Evolutionary conservation across 768 basidiomycete genomes (phyloP).

Genomic region (Amanita brunnescens): DNA sequence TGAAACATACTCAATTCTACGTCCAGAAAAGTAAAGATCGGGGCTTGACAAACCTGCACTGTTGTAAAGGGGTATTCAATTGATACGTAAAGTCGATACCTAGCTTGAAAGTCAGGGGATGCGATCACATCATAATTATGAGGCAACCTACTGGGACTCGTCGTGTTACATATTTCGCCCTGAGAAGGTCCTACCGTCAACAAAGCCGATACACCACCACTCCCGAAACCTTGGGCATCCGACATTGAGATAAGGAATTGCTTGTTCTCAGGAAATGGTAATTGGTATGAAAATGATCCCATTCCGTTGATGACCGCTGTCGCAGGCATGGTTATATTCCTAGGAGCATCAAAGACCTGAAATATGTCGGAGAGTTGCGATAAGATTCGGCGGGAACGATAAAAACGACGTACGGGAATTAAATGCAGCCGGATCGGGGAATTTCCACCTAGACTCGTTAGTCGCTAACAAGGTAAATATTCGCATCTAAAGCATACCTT

Average conservation of each 20-base stretch:
- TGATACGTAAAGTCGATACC: constrained; percentile 37
- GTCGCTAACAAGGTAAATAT: neutral
- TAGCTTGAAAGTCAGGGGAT: constrained; percentile 12
- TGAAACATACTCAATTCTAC: neutral
- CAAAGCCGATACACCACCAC: constrained; percentile 49
- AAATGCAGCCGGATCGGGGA: constrained; percentile 45
- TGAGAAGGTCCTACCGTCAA: constrained; percentile 39
- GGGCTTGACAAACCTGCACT: constrained; percentile 44
- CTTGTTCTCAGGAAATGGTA: constrained; percentile 31
- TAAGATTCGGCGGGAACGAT: constrained; percentile 3
- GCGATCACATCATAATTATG: neutral
- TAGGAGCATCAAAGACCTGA: constrained; percentile 46
- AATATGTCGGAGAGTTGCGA: neutral
- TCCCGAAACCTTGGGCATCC: constrained; percentile 59
- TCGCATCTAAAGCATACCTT: constrained; percentile 31
- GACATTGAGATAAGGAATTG: constrained; percentile 58
- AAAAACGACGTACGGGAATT: constrained; percentile 35
- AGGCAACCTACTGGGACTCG: constrained; percentile 27
- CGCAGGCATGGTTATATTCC: constrained; percentile 45
- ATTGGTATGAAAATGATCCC: constrained; percentile 41
- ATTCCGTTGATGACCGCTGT: constrained; percentile 44
- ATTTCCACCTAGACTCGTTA: constrained; percentile 39
- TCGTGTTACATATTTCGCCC: constrained; percentile 44
- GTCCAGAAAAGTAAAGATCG: constrained; percentile 5
- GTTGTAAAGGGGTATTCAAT: constrained; percentile 43